A percentile compares a stretch with the other conserved stretches of the same genome.
Conservation (phyloP, 2,329 filamentous ascomycete genomes). For the Dothistroma pini region DNA sequence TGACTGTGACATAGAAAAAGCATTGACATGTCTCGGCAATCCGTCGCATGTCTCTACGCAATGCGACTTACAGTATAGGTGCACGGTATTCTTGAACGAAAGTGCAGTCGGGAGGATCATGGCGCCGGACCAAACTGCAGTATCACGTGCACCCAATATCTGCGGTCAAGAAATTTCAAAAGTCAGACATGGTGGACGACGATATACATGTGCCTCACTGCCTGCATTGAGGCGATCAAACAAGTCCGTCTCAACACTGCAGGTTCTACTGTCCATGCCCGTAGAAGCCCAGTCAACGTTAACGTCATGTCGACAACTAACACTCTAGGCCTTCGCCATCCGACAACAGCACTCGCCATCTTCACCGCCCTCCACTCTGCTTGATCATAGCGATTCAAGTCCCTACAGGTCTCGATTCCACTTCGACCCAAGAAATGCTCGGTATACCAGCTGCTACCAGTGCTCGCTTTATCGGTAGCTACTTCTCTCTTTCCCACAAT, state of each 20-base stretch:
- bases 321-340: neutral
- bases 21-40: too few relatives aligned
- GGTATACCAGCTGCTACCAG: constrained; percentile 1
- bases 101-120: too few relatives aligned
- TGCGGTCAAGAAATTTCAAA: neutral
- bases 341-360: neutral
- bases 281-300: neutral
- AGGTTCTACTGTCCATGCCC: too few relatives aligned
- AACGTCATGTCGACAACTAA: constrained; percentile 1
- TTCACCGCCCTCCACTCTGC: neutral
- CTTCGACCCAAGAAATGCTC: constrained; percentile 3
- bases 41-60: too few relatives aligned
- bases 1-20: neutral
- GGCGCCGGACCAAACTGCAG: too few relatives aligned
- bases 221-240: neutral
- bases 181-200: neutral
- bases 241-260: neutral
- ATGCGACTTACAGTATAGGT: too few relatives aligned
- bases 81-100: too few relatives aligned
- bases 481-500: neutral
- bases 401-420: neutral
- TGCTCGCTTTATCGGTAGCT: neutral
- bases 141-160: too few relatives aligned
- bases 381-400: neutral
- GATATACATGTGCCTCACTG: neutral